Evolutionary conservation across 768 basidiomycete species (phyloP).

Genomic region (Phylloporus arenicola): DNA sequence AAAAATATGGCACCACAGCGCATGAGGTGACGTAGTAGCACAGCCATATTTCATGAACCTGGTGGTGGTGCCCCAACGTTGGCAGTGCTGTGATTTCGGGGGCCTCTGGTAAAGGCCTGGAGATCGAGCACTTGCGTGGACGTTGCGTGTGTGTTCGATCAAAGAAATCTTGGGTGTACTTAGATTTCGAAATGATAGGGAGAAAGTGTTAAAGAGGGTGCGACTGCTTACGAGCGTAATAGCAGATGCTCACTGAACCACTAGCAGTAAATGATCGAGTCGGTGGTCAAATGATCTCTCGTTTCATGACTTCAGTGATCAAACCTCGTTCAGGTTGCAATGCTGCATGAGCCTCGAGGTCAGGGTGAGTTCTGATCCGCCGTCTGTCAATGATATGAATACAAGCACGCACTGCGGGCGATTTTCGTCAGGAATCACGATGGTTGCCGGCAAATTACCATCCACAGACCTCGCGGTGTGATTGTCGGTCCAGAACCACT

Average conservation of each 20-base stretch:
- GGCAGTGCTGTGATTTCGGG: slow-evolving; percentile 2
- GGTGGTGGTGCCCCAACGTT: background rate
- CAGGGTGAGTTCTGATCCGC: slow-evolving; percentile 10
- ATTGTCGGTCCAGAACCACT: background rate
- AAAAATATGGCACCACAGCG: background rate
- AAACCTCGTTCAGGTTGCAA: background rate
- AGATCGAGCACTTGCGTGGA: background rate
- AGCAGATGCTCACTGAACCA: background rate
- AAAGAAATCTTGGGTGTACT: background rate
- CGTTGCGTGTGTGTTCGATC: background rate
- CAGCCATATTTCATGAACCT: slow-evolving; percentile 1
- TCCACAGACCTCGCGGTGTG: background rate
- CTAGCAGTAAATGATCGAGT: slow-evolving; percentile 10
- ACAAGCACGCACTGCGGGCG: background rate
- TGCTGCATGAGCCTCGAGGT: slow-evolving; percentile 11
- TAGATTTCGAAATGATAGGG: background rate
- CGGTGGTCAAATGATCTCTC: background rate
- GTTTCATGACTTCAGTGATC: background rate
- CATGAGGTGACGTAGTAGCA: background rate
- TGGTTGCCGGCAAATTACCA: background rate
- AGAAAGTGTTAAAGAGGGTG: background rate
- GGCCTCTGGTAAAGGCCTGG: background rate
- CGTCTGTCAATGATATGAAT: background rate
- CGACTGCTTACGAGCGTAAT: background rate
- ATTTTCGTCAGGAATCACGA: background rate